Conservation (phyloP, 345 rosid species). For the Linum tenue region DNA sequence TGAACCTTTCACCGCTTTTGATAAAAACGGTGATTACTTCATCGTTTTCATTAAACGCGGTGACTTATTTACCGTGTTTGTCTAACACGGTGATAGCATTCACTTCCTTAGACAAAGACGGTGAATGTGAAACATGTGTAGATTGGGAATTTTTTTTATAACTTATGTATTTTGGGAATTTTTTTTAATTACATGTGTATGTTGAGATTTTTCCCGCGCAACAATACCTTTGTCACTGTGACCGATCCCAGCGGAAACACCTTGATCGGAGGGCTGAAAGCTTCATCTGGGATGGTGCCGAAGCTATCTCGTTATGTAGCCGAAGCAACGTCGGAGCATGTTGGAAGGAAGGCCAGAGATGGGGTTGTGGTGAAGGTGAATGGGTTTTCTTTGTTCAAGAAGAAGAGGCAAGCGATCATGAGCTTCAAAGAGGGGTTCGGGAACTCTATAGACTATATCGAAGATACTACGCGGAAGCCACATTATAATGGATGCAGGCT, state of each 20-base stretch:
- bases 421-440: slow-evolving; percentile 67
- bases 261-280: slow-evolving; percentile 26
- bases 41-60: too few relatives aligned
- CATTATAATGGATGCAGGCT: slow-evolving; percentile 81
- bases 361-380: slow-evolving; percentile 87
- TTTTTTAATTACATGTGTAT: too few relatives aligned
- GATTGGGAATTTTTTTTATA: too few relatives aligned
- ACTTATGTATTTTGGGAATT: too few relatives aligned
- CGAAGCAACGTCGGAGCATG: slow-evolving; percentile 83
- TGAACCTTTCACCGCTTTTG: too few relatives aligned
- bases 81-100: too few relatives aligned
- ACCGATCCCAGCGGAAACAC: slow-evolving; percentile 75
- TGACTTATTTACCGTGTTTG: too few relatives aligned
- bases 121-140: too few relatives aligned
- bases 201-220: too few relatives aligned
- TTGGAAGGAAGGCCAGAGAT: slow-evolving; percentile 51
- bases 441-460: slow-evolving; percentile 60
- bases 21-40: too few relatives aligned
- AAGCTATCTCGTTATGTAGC: slow-evolving; percentile 60
- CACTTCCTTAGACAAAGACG: too few relatives aligned
- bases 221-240: slow-evolving; percentile 69
- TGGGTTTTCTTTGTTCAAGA: slow-evolving; percentile 69
- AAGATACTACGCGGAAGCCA: slow-evolving; percentile 67
- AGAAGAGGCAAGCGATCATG: slow-evolving; percentile 69
- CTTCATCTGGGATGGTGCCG: slow-evolving; percentile 49